Conservation (phyloP, 129 eudicot species). For the Artemisia tridentata region DNA sequence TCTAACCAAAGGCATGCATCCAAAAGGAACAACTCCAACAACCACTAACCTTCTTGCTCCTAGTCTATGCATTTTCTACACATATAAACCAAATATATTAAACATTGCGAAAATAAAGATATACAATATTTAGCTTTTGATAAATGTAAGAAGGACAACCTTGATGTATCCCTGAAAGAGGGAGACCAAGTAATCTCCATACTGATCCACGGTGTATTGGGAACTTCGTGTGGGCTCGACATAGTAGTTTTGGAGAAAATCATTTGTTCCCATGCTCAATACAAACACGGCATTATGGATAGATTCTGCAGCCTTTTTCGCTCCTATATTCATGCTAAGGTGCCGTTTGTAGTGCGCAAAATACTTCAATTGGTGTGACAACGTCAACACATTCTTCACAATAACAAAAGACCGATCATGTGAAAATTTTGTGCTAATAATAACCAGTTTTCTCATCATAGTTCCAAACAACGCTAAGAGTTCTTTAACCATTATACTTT, state of each 20-base stretch:
- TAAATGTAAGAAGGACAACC: slow-evolving; percentile 22
- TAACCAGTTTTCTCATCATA: not conserved
- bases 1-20: slow-evolving; percentile 62
- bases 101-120: not conserved
- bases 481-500: too few relatives aligned
- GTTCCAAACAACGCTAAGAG: not conserved
- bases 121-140: not conserved
- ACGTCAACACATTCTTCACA: slow-evolving; percentile 38
- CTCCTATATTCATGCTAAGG: slow-evolving; percentile 35
- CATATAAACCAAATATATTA: not conserved
- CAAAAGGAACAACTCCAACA: slow-evolving; percentile 63
- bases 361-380: slow-evolving; percentile 48
- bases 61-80: slow-evolving; percentile 44
- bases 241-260: slow-evolving; percentile 55
- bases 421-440: not conserved
- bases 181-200: slow-evolving; percentile 46
- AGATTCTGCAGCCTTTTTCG: slow-evolving; percentile 28
- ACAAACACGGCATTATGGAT: slow-evolving; percentile 37
- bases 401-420: not conserved
- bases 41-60: slow-evolving; percentile 64
- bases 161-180: slow-evolving; percentile 37
- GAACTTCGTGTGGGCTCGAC: slow-evolving; percentile 37
- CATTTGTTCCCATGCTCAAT: slow-evolving; percentile 60
- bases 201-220: slow-evolving; percentile 49
- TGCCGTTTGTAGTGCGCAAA: slow-evolving; percentile 51